These are phyloP conservation scores for Talaromyces sp. DNA, from an alignment of 2,329 filamentous ascomycete species.

Conservation along the genomic window DNA sequence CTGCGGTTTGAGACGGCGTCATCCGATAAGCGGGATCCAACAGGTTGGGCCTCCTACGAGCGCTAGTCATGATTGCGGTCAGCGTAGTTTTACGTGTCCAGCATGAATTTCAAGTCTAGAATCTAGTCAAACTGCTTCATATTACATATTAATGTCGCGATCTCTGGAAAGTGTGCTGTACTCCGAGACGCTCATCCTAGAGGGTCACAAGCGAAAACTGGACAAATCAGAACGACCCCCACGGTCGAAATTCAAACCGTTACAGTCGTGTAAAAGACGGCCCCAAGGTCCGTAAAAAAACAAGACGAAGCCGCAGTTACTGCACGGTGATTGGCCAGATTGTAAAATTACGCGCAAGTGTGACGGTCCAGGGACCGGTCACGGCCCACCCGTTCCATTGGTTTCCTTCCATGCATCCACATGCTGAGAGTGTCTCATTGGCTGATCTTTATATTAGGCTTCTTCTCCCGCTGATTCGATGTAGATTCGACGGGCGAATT, in stretches of 20 bases:
- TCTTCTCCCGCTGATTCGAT: slow-evolving; percentile 12
- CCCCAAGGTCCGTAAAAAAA: not conserved
- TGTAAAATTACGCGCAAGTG: not conserved
- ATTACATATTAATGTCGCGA: not conserved
- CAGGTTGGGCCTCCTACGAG: not conserved
- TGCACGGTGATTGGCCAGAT: not conserved
- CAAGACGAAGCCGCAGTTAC: not conserved
- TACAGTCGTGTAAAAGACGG: not conserved
- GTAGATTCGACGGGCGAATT: not conserved
- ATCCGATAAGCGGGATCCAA: not conserved
- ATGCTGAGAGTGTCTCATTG: not conserved
- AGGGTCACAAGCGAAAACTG: not conserved
- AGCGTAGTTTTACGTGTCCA: not conserved
- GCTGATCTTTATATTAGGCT: not conserved
- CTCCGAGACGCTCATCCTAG: not conserved
- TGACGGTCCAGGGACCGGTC: slow-evolving; percentile 1
- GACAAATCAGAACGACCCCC: not conserved
- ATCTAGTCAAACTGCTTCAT: not conserved
- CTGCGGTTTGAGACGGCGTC: not conserved
- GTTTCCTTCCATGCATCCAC: not conserved
- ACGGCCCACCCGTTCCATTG: slow-evolving; percentile 11
- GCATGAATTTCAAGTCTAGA: not conserved
- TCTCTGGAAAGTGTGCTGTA: not conserved
- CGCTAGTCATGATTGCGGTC: not conserved
- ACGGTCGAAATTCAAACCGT: not conserved